phyloP scores from a whole-genome alignment of 768 basidiomycete species.

The Coprinopsis cinerea region DNA sequence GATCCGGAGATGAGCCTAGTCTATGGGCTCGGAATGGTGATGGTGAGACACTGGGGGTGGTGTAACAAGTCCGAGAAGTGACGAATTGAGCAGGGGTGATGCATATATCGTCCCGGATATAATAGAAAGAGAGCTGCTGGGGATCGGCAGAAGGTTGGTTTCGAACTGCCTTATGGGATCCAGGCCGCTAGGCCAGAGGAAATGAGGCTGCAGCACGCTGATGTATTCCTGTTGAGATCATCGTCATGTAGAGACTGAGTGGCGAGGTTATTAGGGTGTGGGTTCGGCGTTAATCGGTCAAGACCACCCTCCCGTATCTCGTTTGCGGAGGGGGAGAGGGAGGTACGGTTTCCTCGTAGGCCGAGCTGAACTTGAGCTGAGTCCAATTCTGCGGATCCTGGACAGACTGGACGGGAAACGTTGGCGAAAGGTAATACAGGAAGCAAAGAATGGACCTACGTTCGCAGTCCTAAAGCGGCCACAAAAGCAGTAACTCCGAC shows the following conservation, averaged over 20 bases:
- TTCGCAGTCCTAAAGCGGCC: constrained; percentile 62
- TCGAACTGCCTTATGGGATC: background rate
- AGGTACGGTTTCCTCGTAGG: constrained; percentile 32
- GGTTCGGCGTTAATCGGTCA: constrained; percentile 13
- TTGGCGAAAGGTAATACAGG: constrained; percentile 6
- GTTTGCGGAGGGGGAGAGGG: constrained; percentile 40
- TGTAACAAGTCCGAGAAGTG: background rate
- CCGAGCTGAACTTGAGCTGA: constrained; percentile 25
- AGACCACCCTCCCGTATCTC: constrained; percentile 37
- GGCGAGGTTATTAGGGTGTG: background rate
- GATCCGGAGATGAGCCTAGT: background rate
- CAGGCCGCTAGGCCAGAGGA: background rate
- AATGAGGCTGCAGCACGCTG: too few relatives aligned
- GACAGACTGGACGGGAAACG: constrained; percentile 27
- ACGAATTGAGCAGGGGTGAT: background rate
- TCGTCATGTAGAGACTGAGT: too few relatives aligned
- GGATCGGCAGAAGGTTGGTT: background rate
- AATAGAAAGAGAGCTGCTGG: background rate
- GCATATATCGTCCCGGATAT: background rate
- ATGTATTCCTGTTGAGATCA: too few relatives aligned
- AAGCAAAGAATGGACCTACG: constrained; percentile 27
- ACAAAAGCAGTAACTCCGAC: constrained; percentile 54
- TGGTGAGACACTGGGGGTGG: background rate
- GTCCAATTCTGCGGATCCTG: constrained; percentile 42
- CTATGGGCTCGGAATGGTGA: background rate